Evolutionary conservation across 768 basidiomycete species (phyloP).

Genomic region (Rhizopogon rudus): DNA sequence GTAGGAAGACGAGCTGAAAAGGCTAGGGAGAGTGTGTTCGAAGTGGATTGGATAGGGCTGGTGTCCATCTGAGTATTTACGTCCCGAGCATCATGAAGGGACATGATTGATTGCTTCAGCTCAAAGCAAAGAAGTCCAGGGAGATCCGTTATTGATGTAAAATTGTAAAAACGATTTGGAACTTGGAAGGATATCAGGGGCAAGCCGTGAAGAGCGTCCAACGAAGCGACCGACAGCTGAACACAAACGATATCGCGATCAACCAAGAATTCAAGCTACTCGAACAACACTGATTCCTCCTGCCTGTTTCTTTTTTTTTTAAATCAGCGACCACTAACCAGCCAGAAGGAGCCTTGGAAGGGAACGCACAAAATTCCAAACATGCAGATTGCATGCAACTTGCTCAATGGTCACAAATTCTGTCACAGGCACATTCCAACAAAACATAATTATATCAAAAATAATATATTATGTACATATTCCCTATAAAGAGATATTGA

Average conservation of each 20-base stretch:
- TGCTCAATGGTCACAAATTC: constrained; percentile 20
- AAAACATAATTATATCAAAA: constrained; percentile 14
- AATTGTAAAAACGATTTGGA: neutral
- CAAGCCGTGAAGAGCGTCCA: neutral
- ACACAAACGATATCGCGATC: too few relatives aligned
- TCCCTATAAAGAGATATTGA: constrained; percentile 6
- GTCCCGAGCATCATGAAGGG: constrained; percentile 14
- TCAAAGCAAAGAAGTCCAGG: neutral
- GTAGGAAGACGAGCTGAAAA: constrained; percentile 9
- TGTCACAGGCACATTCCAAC: constrained; percentile 29
- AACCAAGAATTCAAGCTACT: neutral
- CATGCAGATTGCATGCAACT: constrained; percentile 15
- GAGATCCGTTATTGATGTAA: neutral
- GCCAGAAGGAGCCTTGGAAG: too few relatives aligned
- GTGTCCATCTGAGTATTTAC: constrained; percentile 16
- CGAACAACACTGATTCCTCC: too few relatives aligned
- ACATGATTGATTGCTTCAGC: constrained; percentile 4
- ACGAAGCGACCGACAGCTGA: too few relatives aligned
- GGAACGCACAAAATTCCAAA: neutral
- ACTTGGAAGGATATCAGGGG: neutral
- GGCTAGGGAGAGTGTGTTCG: constrained; percentile 5
- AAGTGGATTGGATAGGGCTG: constrained; percentile 9
- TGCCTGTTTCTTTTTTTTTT: too few relatives aligned
- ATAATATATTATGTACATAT: constrained; percentile 22
- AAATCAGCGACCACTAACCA: too few relatives aligned